Evolutionary conservation across 306 rosid genomes (phyloP), one percentile per base, ranked within the genome.

Genomic region (Vigna angularis): DNA sequence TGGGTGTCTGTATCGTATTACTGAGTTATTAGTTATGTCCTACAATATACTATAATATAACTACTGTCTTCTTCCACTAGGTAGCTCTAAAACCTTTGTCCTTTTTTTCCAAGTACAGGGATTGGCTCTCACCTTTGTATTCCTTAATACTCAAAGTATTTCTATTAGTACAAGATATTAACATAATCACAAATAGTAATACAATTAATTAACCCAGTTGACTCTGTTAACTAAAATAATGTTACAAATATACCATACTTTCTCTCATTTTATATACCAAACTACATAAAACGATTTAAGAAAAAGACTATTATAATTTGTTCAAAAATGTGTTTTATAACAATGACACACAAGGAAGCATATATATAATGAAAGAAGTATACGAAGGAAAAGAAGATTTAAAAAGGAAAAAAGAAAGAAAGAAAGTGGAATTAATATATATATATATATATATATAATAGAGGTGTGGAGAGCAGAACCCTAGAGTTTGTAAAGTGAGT

Each of bases 331-430:
- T 6, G 42, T 36, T 36, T 36, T 36, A 36, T 36, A 36, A 6
- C 9, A 36, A 36, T 30, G 32, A 6, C 1, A 36, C 42, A 36
- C 0, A 36, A 36, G 8, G 42, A 36, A 34, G 38, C 6, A 34
- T 34, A 34, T 32, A 32, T 4, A 49, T 45, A 28, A 71, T 72
- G 57, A 81, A 71, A 64, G 66, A 30, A 78, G 52, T 40, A 61
- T n/a, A 12, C 40, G 7, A 63, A 28, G 36, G 0, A 26, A 22
- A 20, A 22, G n/a, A 55, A 83, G 34, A 34, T 3, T 2, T 7
- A 30, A 61, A 61, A 61, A 38, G 42, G 42, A 36, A 36, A 38
- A 40, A 40, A 34, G 38, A 34, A 7, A 38, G 42, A 30, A 30
- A 6, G 18, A 14, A 14, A 28, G 9, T 28, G 44, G 11, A 40